Evolutionary conservation across 2,329 filamentous ascomycete species (phyloP), one percentile per base, ranked within the genome.

Genomic region (Dactylellina cionopaga): DNA sequence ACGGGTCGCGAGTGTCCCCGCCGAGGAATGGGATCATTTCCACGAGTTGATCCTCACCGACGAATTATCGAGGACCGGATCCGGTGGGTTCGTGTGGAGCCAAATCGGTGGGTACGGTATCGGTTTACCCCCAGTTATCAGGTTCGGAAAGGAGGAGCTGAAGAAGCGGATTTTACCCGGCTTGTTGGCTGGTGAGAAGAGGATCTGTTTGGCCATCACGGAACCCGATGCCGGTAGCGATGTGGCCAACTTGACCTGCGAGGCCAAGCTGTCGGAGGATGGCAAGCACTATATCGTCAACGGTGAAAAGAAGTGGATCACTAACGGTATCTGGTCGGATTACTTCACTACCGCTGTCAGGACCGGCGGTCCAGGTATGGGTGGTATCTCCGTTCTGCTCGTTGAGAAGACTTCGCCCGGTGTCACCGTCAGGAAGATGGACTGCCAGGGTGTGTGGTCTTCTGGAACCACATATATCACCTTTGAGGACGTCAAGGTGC

Each of bases 241-340:
- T 80, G 95, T 99, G 7, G 95, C 95, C 70, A 98, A 96, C 82
- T 81, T 99, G 76, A 95, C 89, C 11, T 98, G 94, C 81, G 93
- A 98, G 84, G 95, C 95, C 24, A 96, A 96, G 85, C 86, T 98
- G 66, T 91, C 87, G 75, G 91, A 95, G 77, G 95, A 99, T 78
- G 95, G 95, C 79, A 98, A 98, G 85, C 92, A 98, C 83, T 99
- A 96, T 83, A 98, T 98, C 77, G 95, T 99, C 82, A 99, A 98
- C 79, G 95, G 95, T 62, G 94, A 97, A 87, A 98, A 99, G 90
- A 99, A 99, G 84, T 98, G 95, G 94, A 98, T 98, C 81, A 98
- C 94, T 78, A 99, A 99, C 82, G 95, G 95, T 79, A 88, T 97
- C 78, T 97, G 92, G 92, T 87, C 85, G 74, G 95, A 99, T 81